Conservation (phyloP, 352 stramenopile species). For the Poterioochromonas sp. region DNA sequence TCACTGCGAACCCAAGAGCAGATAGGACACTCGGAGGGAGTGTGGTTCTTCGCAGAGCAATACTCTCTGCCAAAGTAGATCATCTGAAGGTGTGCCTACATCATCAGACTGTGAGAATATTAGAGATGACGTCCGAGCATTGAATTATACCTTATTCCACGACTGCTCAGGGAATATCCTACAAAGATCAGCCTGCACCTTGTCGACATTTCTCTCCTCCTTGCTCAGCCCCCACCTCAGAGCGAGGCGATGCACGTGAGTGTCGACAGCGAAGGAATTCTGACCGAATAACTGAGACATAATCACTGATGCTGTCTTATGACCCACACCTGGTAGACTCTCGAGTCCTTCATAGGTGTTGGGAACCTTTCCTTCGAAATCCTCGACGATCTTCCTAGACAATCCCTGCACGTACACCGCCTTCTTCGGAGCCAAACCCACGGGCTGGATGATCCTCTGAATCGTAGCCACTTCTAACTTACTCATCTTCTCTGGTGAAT, state of each 20-base stretch:
- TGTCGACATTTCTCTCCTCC: constrained; percentile 38
- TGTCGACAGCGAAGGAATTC: constrained; percentile 44
- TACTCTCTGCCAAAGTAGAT: constrained; percentile 45
- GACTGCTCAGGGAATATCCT: neutral
- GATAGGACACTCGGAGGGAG: neutral
- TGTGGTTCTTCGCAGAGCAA: constrained; percentile 13
- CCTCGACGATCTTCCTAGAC: constrained; percentile 42
- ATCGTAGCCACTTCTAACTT: constrained; percentile 35
- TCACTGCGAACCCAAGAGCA: constrained; percentile 1
- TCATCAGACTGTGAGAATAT: neutral
- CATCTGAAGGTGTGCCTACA: constrained; percentile 43
- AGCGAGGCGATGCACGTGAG: constrained; percentile 45
- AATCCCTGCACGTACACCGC: constrained; percentile 41
- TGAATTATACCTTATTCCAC: constrained; percentile 24
- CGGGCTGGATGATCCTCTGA: constrained; percentile 40
- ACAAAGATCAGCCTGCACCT: constrained; percentile 18
- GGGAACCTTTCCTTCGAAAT: constrained; percentile 43
- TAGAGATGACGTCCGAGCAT: neutral
- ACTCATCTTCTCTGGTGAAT: constrained; percentile 34
- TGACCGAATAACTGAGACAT: constrained; percentile 39
- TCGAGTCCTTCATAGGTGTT: constrained; percentile 39
- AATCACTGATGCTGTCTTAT: constrained; percentile 46
- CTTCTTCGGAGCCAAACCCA: constrained; percentile 45
- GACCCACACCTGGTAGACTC: constrained; percentile 40
- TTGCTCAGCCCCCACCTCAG: constrained; percentile 43